Evolutionary conservation across 2,329 filamentous ascomycete genomes (phyloP).

Genomic region (Thielaviopsis populi): DNA sequence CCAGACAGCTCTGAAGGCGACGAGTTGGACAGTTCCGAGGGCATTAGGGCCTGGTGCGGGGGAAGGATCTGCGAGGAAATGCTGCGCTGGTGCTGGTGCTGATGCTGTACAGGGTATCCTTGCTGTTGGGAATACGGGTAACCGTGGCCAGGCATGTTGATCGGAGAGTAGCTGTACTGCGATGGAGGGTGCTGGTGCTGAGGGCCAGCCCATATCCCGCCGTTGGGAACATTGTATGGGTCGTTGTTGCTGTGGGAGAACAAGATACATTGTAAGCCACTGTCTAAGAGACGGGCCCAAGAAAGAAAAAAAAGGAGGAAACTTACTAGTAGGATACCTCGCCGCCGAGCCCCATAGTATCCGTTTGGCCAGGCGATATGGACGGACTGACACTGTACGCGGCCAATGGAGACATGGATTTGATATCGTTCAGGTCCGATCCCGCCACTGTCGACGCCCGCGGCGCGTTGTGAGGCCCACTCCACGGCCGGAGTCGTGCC

Average conservation of each 20-base stretch:
- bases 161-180: neutral
- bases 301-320: neutral
- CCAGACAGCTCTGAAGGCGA: neutral
- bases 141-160: neutral
- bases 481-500: constrained; percentile 6
- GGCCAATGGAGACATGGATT: neutral
- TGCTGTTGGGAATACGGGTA: neutral
- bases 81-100: neutral
- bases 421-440: neutral
- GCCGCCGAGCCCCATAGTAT: neutral
- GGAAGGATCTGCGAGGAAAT: neutral
- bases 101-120: neutral
- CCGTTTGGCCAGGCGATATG: neutral
- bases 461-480: neutral
- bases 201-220: neutral
- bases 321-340: neutral
- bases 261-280: neutral
- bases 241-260: neutral
- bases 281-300: neutral
- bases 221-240: neutral
- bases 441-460: neutral
- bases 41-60: neutral
- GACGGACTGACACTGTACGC: neutral
- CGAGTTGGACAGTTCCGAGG: neutral
- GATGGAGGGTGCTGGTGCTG: neutral